Percentiles rank a stretch among this genome's conserved stretches.
Conservation (phyloP, 2,329 filamentous ascomycete genomes). For the Thielaviopsis populi region DNA sequence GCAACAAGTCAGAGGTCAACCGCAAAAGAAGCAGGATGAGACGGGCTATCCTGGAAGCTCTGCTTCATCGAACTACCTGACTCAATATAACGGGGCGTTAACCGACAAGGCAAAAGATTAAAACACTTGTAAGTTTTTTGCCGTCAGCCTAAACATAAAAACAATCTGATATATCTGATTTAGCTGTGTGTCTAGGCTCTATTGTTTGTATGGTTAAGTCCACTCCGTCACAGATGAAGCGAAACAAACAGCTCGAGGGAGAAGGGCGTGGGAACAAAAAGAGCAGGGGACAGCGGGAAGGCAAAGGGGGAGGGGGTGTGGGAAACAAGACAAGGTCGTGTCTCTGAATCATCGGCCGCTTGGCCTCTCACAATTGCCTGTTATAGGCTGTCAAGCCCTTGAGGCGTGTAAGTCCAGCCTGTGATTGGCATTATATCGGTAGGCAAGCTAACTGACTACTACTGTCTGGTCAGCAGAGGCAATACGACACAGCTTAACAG, state of each 20-base stretch:
- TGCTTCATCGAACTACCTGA: not conserved
- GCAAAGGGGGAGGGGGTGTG: not conserved
- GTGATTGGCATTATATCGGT: not conserved
- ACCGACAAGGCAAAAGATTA: not conserved
- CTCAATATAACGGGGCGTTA: not conserved
- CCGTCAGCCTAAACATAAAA: not conserved
- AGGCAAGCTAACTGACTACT: not conserved
- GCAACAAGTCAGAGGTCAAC: not conserved
- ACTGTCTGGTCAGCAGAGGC: not conserved
- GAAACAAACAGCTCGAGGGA: not conserved
- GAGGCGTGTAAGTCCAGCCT: constrained; percentile 3
- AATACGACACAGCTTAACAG: not conserved
- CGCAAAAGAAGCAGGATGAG: not conserved
- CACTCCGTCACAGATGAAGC: not conserved
- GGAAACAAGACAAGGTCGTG: not conserved
- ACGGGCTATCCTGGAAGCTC: not conserved
- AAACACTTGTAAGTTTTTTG: not conserved
- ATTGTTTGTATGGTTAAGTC: not conserved
- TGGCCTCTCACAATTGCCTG: not conserved
- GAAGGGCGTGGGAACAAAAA: not conserved
- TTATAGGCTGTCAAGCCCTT: not conserved
- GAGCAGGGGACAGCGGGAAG: not conserved
- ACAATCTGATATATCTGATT: constrained; percentile 7
- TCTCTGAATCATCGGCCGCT: not conserved
- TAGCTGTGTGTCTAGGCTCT: not conserved